Evolutionary conservation across 208 protist genomes (phyloP).

Genomic region (Acanthamoeba lenticulata): DNA sequence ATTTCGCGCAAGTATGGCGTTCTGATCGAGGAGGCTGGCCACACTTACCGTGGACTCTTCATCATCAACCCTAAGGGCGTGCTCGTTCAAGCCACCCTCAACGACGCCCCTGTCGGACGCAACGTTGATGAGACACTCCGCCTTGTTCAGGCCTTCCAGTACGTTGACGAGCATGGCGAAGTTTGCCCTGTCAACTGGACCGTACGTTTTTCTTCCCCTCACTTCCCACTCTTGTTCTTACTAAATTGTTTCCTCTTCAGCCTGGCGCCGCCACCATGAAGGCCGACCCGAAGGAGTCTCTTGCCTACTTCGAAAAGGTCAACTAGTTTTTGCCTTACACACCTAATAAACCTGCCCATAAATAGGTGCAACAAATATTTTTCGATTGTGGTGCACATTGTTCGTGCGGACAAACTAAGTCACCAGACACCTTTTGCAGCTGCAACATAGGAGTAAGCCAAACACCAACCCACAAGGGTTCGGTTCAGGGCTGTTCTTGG

Average conservation of each 20-base stretch:
- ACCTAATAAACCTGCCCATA: too few relatives aligned
- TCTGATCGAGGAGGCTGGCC: constrained; percentile 91
- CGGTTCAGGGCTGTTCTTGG: too few relatives aligned
- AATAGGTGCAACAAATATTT: too few relatives aligned
- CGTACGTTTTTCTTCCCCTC: constrained; percentile 89
- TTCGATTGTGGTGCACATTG: too few relatives aligned
- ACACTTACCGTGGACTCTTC: constrained; percentile 93
- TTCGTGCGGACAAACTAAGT: too few relatives aligned
- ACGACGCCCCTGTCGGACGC: constrained; percentile 39
- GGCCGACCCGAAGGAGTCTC: constrained; percentile 89
- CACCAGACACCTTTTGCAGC: too few relatives aligned
- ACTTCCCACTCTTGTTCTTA: constrained; percentile 91
- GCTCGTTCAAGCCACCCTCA: not conserved
- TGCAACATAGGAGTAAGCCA: too few relatives aligned
- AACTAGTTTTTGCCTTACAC: too few relatives aligned
- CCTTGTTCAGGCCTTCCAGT: constrained; percentile 96
- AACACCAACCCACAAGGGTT: too few relatives aligned
- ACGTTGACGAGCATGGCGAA: constrained; percentile 94
- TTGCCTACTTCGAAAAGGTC: constrained; percentile 62
- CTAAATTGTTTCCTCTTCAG: constrained; percentile 77
- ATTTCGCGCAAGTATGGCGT: constrained; percentile 91
- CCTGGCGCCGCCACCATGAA: constrained; percentile 93
- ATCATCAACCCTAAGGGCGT: constrained; percentile 94
- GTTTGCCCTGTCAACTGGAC: constrained; percentile 96
- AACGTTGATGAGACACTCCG: constrained; percentile 84